Conservation (phyloP, 495 filamentous ascomycete genomes). For the Lasiosphaeriaceae sp. region DNA sequence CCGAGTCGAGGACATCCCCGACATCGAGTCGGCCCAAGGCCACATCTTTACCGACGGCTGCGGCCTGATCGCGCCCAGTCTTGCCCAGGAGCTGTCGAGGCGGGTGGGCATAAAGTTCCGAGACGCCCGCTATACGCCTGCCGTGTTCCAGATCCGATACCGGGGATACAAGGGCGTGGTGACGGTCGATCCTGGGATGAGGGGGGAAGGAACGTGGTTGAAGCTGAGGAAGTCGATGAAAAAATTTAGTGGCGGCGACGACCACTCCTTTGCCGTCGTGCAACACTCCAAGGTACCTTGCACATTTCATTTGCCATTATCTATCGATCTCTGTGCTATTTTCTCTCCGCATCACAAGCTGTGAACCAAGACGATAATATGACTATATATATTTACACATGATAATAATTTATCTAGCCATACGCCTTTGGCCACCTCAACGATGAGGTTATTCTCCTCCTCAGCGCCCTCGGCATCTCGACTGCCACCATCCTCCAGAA, state of each 20-base stretch:
- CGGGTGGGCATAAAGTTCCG: conserved; percentile 36
- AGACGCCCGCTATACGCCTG: conserved; percentile 42
- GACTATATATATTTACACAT: neutral
- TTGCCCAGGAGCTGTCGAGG: conserved; percentile 36
- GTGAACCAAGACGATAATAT: no score
- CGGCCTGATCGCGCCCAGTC: conserved; percentile 37
- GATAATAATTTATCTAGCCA: conserved; percentile 24
- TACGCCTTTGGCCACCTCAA: conserved; percentile 48
- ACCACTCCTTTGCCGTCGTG: conserved; percentile 45
- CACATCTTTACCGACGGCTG: conserved; percentile 52
- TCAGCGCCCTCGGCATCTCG: conserved; percentile 42
- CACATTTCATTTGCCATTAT: neutral
- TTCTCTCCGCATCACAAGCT: no score
- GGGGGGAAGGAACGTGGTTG: conserved; percentile 20
- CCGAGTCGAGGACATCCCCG: conserved; percentile 45
- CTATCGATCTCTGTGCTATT: neutral
- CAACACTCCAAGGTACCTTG: conserved; percentile 43
- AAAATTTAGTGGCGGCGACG: conserved; percentile 43
- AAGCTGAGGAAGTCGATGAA: conserved; percentile 51
- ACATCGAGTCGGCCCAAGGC: conserved; percentile 35
- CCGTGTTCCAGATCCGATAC: conserved; percentile 49
- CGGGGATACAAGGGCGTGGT: conserved; percentile 51
- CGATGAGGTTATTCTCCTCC: conserved; percentile 46
- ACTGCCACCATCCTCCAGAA: conserved; percentile 36
- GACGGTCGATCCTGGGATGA: conserved; percentile 40